Evolutionary conservation across 2,329 filamentous ascomycete species (phyloP), one percentile per base, ranked within the genome.

Genomic region (Aspergillus texensis): DNA sequence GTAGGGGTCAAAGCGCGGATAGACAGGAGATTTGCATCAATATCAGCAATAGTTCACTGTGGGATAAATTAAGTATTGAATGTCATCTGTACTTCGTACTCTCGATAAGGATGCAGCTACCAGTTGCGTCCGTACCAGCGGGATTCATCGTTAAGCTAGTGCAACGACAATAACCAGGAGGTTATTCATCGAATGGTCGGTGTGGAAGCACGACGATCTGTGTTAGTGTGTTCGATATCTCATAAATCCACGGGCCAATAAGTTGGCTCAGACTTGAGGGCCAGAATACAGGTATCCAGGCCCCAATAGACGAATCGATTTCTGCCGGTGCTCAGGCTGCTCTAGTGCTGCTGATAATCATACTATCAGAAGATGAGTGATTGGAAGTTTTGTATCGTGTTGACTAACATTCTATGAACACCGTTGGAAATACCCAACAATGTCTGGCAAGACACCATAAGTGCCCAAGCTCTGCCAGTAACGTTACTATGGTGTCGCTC

Each of bases 121-220:
- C 26, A 9, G 19, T 46, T 46, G 26, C 30, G 48, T 24, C 32
- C 45, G 28, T 30, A 26, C 54, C 41, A 28, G 36, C 14, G 34
- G 41, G 32, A n/a, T 52, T 16, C 12, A 36, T 57, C 53, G 41
- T 43, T 39, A 41, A 54, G n/a, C 24, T 39, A 56, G 41, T 28
- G 30, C 55, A 41, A 12, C 34, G 28, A 24, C 32, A 16, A 32
- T 4, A 57, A 50, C n/a, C 14, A 55, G 46, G 56, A 65, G 52
- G 54, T 61, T 64, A 64, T 64, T 50, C 53, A 65, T 67, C 65
- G 53, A 62, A 62, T 66, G 55, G 57, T 66, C 65, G 64, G 64
- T 67, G 65, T 66, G 58, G 48, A 57, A 45, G 55, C 30, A 53
- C 41, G 52, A 55, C 54, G 57, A 62, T 64, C 60, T 60, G 59